These are phyloP conservation scores for Pseudevernia furfuracea DNA, from an alignment of 495 filamentous ascomycete genomes.

Conservation along the genomic window DNA sequence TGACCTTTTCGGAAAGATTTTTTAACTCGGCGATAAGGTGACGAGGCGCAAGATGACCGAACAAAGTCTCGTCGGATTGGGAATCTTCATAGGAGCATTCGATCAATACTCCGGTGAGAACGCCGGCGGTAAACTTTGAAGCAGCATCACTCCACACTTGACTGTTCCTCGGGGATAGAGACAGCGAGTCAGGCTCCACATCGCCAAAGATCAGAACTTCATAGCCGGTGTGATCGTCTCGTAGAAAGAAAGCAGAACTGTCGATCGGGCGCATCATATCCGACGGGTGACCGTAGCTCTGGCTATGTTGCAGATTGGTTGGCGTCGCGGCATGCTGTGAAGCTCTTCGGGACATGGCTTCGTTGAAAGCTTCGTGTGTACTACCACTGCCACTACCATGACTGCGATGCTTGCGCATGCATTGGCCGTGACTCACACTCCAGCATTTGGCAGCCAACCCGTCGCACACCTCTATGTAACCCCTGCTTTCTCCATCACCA, in stretches of 20 bases:
- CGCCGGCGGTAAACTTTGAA: constrained; percentile 62
- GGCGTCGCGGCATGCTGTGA: constrained; percentile 19
- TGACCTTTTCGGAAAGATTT: constrained; percentile 60
- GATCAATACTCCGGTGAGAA: constrained; percentile 76
- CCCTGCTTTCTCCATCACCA: constrained; percentile 63
- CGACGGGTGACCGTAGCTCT: constrained; percentile 27
- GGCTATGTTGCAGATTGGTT: constrained; percentile 20
- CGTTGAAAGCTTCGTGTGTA: constrained; percentile 25
- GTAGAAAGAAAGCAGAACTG: constrained; percentile 86
- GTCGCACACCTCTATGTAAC: constrained; percentile 79
- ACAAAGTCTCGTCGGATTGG: constrained; percentile 65
- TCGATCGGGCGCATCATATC: constrained; percentile 59
- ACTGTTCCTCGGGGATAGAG: constrained; percentile 67
- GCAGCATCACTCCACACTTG: constrained; percentile 80
- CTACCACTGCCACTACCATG: constrained; percentile 50
- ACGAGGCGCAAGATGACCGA: constrained; percentile 78
- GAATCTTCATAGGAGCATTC: constrained; percentile 87
- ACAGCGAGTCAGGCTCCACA: constrained; percentile 84
- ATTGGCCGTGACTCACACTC: constrained; percentile 79
- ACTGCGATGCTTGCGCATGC: constrained; percentile 63
- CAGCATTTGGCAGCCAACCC: constrained; percentile 72
- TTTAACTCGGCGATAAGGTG: constrained; percentile 72
- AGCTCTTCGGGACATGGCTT: constrained; percentile 26
- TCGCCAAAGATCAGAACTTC: constrained; percentile 94
- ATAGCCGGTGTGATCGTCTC: constrained; percentile 54